These are phyloP conservation scores for Musa balbisiana DNA, from an alignment of 202 grass and related monocot genomes.

Conservation along the genomic window DNA sequence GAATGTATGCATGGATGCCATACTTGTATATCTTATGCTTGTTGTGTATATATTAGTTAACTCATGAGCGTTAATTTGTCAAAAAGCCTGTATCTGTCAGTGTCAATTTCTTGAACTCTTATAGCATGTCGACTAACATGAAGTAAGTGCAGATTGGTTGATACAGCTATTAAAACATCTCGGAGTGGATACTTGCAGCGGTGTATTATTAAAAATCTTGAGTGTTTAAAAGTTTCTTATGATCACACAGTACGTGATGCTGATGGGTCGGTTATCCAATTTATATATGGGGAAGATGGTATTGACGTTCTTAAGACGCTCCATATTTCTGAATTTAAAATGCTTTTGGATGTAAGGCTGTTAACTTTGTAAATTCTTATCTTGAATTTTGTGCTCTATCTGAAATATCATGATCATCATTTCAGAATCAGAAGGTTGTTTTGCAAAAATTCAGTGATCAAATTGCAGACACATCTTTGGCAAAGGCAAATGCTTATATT, in stretches of 20 bases:
- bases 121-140: background rate
- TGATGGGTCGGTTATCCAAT: constrained; percentile 91
- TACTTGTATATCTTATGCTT: background rate
- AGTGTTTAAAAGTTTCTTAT: constrained; percentile 75
- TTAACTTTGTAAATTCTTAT: background rate
- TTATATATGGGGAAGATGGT: constrained; percentile 76
- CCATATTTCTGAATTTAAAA: constrained; percentile 57
- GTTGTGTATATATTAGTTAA: no score
- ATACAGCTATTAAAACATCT: constrained; percentile 95
- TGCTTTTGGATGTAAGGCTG: constrained; percentile 58
- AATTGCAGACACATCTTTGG: background rate
- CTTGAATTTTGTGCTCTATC: background rate
- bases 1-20: background rate
- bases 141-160: constrained; percentile 51
- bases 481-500: constrained; percentile 36
- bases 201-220: constrained; percentile 83
- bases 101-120: background rate
- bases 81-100: background rate
- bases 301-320: constrained; percentile 73
- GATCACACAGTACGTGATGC: constrained; percentile 89
- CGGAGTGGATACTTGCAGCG: constrained; percentile 90
- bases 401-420: constrained; percentile 13
- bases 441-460: constrained; percentile 29
- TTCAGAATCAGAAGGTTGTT: constrained; percentile 60
- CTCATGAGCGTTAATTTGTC: no score